Percentiles rank a stretch among this genome's conserved stretches.
Evolutionary conservation across 31 red algal species (phyloP).

Genomic region (Bonnemaisonia californica): DNA sequence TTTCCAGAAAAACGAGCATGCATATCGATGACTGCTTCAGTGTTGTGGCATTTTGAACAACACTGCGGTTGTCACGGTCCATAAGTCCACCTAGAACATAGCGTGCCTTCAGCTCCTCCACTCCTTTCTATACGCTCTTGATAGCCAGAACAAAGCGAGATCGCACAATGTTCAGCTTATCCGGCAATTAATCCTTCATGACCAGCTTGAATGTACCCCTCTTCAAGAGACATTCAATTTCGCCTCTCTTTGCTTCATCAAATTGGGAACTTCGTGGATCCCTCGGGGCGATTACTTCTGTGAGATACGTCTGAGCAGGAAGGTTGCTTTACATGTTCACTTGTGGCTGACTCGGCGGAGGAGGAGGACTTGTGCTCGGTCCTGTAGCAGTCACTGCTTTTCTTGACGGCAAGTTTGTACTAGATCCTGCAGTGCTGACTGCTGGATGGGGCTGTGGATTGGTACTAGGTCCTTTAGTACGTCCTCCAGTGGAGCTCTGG

Average conservation of each 20-base stretch:
- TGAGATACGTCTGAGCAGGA: too few species aligned
- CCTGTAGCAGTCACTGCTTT: too few species aligned
- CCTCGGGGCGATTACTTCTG: slow-evolving; percentile 17
- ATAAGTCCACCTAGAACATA: slow-evolving; percentile 28
- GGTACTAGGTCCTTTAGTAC: not conserved
- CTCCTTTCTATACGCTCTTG: not conserved
- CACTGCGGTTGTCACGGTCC: slow-evolving; percentile 23
- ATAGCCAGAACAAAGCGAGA: slow-evolving; percentile 4
- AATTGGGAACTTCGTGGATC: slow-evolving; percentile 7
- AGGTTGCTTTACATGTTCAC: too few species aligned
- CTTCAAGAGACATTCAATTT: slow-evolving; percentile 18
- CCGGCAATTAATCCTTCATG: not conserved
- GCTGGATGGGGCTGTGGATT: slow-evolving; percentile 6
- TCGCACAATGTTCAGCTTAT: not conserved
- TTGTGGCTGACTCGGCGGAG: too few species aligned
- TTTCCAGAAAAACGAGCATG: not conserved
- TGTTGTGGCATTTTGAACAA: slow-evolving; percentile 35
- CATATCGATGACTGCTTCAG: slow-evolving; percentile 29
- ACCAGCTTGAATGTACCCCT: slow-evolving; percentile 21
- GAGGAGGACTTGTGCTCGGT: too few species aligned
- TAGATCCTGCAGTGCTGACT: too few species aligned
- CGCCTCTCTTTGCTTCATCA: slow-evolving; percentile 10
- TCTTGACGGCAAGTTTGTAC: too few species aligned
- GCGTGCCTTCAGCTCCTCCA: slow-evolving; percentile 3
- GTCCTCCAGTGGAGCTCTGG: not conserved